These are phyloP conservation scores for Talaromyces nanjingensis DNA, from an alignment of 495 filamentous ascomycete genomes.

Conservation along the genomic window DNA sequence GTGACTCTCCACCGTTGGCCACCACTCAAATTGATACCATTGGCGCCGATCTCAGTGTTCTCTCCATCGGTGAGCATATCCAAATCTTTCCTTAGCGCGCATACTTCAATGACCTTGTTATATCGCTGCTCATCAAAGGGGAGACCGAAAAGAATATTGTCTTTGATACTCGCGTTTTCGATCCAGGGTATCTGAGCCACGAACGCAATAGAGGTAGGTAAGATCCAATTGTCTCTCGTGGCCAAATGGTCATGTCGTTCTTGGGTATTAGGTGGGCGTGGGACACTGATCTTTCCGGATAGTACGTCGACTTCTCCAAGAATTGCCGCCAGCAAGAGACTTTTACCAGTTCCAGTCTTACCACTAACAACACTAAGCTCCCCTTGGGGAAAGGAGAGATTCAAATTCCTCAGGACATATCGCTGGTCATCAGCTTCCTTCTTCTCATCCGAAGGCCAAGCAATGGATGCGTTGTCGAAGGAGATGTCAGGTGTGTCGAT, in stretches of 20 bases:
- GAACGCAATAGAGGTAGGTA: constrained; percentile 60
- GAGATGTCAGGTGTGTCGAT: constrained; percentile 49
- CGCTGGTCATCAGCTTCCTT: constrained; percentile 44
- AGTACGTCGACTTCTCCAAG: constrained; percentile 50
- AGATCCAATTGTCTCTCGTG: constrained; percentile 61
- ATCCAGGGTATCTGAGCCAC: constrained; percentile 79
- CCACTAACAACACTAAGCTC: constrained; percentile 56
- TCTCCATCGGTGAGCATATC: constrained; percentile 66
- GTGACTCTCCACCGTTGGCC: constrained; percentile 74
- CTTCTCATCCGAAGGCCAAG: constrained; percentile 55
- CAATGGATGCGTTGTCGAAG: constrained; percentile 63
- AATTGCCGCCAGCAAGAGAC: constrained; percentile 51
- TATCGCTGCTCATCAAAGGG: constrained; percentile 61
- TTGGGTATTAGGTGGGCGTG: constrained; percentile 22
- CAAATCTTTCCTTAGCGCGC: constrained; percentile 63
- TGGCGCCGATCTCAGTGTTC: constrained; percentile 67
- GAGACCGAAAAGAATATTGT: constrained; percentile 67
- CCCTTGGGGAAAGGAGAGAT: constrained; percentile 54
- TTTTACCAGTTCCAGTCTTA: constrained; percentile 52
- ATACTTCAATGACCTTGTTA: constrained; percentile 53
- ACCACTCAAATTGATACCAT: constrained; percentile 74
- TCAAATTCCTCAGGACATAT: constrained; percentile 58
- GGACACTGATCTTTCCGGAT: constrained; percentile 37
- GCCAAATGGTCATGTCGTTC: constrained; percentile 48
- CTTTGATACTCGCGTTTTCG: constrained; percentile 66